These are phyloP conservation scores for Nannochloris sp. DNA, from an alignment of 139 green algal species.

Conservation along the genomic window DNA sequence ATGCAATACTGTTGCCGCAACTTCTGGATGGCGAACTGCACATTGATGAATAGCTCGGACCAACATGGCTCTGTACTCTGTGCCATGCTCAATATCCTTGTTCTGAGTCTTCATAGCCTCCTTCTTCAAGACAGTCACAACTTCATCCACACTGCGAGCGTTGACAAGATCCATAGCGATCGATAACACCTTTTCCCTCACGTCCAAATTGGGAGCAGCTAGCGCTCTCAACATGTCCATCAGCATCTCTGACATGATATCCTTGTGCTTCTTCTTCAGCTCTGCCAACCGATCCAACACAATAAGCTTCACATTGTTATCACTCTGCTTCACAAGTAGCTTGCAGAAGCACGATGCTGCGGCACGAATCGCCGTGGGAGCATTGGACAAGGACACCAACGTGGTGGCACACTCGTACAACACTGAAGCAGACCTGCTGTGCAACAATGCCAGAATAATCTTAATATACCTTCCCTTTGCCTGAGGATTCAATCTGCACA, in stretches of 20 bases:
- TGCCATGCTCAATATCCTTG: conserved; percentile 74
- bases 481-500: conserved; percentile 68
- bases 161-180: conserved; percentile 92
- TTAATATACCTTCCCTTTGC: conserved; percentile 98
- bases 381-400: conserved; percentile 79
- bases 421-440: conserved; percentile 71
- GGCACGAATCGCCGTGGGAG: conserved; percentile 88
- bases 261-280: conserved; percentile 65
- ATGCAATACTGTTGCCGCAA: conserved; percentile 83
- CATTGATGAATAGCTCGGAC: conserved; percentile 88
- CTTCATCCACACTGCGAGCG: conserved; percentile 76
- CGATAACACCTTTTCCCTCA: conserved; percentile 89
- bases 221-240: conserved; percentile 96
- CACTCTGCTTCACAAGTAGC: conserved; percentile 85
- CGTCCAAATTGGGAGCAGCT: conserved; percentile 83
- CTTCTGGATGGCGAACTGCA: conserved; percentile 91
- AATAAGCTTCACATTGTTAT: conserved; percentile 99
- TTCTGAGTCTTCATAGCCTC: conserved; percentile 92
- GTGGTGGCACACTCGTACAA: conserved; percentile 94
- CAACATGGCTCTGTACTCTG: conserved; percentile 91
- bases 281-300: conserved; percentile 86
- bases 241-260: conserved; percentile 85
- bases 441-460: conserved; percentile 91
- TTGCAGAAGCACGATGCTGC: conserved; percentile 96
- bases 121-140: conserved; percentile 92